Evolutionary conservation across 257 asterid species (phyloP).

Genomic region (Thymus quinquecostatus): DNA sequence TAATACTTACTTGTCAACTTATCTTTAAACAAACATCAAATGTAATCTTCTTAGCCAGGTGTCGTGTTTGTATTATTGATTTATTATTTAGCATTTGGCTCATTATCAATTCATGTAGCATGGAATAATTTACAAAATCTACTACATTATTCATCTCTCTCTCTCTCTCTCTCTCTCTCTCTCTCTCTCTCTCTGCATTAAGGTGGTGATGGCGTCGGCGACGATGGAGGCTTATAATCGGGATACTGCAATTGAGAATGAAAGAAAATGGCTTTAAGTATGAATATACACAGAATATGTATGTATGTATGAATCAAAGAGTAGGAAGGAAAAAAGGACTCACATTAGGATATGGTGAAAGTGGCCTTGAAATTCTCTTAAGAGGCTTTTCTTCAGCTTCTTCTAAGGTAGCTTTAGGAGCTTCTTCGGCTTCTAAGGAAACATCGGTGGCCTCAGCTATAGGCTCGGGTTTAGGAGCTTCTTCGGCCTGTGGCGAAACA

Average conservation of each 20-base stretch:
- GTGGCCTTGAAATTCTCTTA: constrained; percentile 53
- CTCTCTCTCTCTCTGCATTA: constrained; percentile 22
- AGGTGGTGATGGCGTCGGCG: constrained; percentile 81
- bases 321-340: constrained; percentile 23
- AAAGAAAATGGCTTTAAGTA: neutral
- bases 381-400: constrained; percentile 38
- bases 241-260: constrained; percentile 60
- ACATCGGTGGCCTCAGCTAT: constrained; percentile 22
- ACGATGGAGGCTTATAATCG: constrained; percentile 77
- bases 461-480: constrained; percentile 37
- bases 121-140: too few species aligned
- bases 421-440: constrained; percentile 43
- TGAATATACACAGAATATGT: neutral
- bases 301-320: neutral
- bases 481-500: constrained; percentile 28
- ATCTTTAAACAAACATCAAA: too few species aligned
- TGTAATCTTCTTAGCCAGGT: too few species aligned
- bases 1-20: too few species aligned
- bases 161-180: too few species aligned
- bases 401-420: constrained; percentile 41
- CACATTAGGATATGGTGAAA: constrained; percentile 78
- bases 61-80: too few species aligned
- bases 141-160: too few species aligned
- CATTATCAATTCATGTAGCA: too few species aligned
- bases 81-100: too few species aligned